Evolutionary conservation across 306 rosid species (phyloP), one percentile per base, ranked within the genome.

Genomic region (Inga leiocalycina): DNA sequence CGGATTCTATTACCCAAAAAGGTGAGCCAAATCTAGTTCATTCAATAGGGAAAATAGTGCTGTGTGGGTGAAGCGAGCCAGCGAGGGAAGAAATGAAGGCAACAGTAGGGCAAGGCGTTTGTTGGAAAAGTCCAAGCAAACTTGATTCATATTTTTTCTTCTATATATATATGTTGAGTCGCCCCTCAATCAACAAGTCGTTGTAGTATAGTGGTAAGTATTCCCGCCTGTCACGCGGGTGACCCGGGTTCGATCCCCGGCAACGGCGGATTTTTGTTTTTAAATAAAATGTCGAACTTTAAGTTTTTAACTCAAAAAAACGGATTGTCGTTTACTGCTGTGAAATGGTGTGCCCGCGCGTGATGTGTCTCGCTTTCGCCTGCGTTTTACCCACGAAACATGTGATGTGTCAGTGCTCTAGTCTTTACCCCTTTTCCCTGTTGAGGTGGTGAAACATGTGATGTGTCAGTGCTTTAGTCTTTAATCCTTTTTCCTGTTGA

Each of bases 231-330:
- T 54, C 61, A 69, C 74, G 30, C 73, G 73, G 73, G 73, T 8
- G 73, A 68, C 73, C 73, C 73, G 73, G 73, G 73, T 68, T 68
- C 73, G 73, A 68, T 68, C 73, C 73, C 73, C 73, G 73, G 73
- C 73, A 68, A 68, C 73, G 73, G 73, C 73, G 48, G 0, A 6
- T 10, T 61, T 12, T 0, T 0, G 2, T 0, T 10, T 59, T 22
- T 22, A 3, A 59, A 20, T 8, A 27, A 27, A 27, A 27, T 27
- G 1, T 27, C 30, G 30, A 27, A 27, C 30, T 59, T 22, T 59
- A 12, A 2, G n/a, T 8, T 2, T 59, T 7, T 20, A 19, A 57
- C 2, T 0, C 22, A 20, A 2, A 2, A 20, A 57, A n/a, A 5
- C 3, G n/a, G 27, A 9, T n/a, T 57, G 64, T 57, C 65, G 14